Percentiles rank a stretch among this genome's conserved stretches.
Conservation (phyloP, 495 filamentous ascomycete species). For the Emericellopsis terricola region DNA sequence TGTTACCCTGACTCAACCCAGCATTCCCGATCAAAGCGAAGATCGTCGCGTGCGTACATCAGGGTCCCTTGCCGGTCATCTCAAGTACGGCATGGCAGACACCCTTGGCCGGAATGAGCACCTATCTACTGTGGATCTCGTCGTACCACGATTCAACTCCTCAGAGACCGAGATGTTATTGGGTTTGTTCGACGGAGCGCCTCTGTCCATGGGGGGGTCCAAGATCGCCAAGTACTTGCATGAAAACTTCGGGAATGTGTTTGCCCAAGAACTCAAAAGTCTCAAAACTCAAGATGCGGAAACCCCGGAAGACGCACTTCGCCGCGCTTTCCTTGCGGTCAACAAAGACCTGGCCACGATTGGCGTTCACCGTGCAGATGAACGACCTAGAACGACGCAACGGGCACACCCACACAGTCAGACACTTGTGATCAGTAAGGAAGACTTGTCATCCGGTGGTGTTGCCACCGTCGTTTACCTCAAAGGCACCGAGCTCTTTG, state of each 20-base stretch:
- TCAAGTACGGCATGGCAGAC: slow-evolving; percentile 97
- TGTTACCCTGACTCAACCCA: slow-evolving; percentile 76
- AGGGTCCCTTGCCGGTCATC: slow-evolving; percentile 68
- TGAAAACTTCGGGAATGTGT: slow-evolving; percentile 76
- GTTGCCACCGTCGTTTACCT: slow-evolving; percentile 88
- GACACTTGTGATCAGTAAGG: slow-evolving; percentile 55
- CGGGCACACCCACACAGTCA: slow-evolving; percentile 45
- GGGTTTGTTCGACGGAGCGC: slow-evolving; percentile 89
- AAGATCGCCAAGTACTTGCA: slow-evolving; percentile 93
- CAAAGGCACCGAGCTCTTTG: slow-evolving; percentile 73
- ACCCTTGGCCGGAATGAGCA: slow-evolving; percentile 87
- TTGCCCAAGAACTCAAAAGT: slow-evolving; percentile 64
- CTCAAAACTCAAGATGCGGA: slow-evolving; percentile 38
- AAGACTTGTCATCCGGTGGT: slow-evolving; percentile 75
- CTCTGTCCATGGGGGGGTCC: slow-evolving; percentile 67
- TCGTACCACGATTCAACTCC: slow-evolving; percentile 83
- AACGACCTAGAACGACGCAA: slow-evolving; percentile 40
- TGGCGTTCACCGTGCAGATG: slow-evolving; percentile 69
- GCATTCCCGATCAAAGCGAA: slow-evolving; percentile 84
- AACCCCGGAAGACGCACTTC: slow-evolving; percentile 62
- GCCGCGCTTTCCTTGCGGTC: slow-evolving; percentile 69
- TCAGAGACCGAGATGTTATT: slow-evolving; percentile 78
- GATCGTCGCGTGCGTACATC: slow-evolving; percentile 91
- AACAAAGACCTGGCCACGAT: slow-evolving; percentile 88
- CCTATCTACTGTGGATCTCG: slow-evolving; percentile 92